Evolutionary conservation across 2,329 filamentous ascomycete genomes (phyloP), one percentile per base, ranked within the genome.

Genomic region (Sporothrix mexicana): DNA sequence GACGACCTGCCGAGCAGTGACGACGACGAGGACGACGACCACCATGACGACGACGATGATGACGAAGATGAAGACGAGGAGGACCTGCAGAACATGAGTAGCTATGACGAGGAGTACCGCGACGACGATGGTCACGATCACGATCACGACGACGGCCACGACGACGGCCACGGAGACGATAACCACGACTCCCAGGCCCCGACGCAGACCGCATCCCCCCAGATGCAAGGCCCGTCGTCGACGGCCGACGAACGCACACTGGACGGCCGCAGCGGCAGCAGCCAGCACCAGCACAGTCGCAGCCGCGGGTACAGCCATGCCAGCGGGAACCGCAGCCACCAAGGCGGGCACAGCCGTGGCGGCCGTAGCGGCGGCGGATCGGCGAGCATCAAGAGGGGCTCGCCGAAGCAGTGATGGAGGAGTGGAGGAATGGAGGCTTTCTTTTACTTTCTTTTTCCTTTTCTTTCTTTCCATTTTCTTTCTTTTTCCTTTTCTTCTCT

Each of bases 1-100:
- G 70, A 72, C 15, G 74, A 75, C 10, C 51, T 74, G 13, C 69
- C 61, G 23, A 74, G 73, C 53, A 75, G 75, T 51, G 75, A 76
- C 59, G 75, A 75, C 0, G 75, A 70, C 8, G 67, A 55, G 36
- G 72, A 70, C 6, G 73, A 61, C 1, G 72, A 75, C 12, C 71
- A 72, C 2, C 69, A 68, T n/a, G 67, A 68, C 30, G 45, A 57
- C 17, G 59, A 62, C 8, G n/a, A 13, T 23, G 53, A 45, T 15
- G 59, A 41, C 9, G 45, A 55, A 15, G 66, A 69, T n/a, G 61
- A 73, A n/a, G 59, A 55, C 9, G 70, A 67, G 0, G 73, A 75
- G 2, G 75, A 75, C 0, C 61, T 71, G 2, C 76, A 74, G 59
- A 72, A 74, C 55, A 70, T 74, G n/a, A 62, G 49, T 12, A 70